These are phyloP conservation scores for Elsinoe ampelina DNA, from an alignment of 2,329 filamentous ascomycete species.

Conservation along the genomic window DNA sequence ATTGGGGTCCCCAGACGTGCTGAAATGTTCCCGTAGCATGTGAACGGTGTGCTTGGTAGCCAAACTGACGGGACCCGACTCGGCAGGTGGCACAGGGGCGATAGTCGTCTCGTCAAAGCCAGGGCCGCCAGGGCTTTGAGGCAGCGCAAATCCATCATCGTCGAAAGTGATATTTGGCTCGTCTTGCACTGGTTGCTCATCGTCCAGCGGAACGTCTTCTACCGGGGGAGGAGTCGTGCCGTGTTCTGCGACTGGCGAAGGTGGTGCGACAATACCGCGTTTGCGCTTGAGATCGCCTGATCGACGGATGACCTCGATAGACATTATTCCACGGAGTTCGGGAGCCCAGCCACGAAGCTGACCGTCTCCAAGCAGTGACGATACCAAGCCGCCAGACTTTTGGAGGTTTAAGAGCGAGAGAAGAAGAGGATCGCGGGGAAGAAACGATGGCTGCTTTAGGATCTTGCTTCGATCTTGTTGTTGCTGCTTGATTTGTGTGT, in stretches of 20 bases:
- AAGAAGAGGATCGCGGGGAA: slow-evolving; percentile 78
- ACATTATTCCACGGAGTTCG: slow-evolving; percentile 86
- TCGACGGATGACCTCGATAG: slow-evolving; percentile 67
- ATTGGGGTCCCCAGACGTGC: slow-evolving; percentile 44
- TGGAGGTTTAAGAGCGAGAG: slow-evolving; percentile 87
- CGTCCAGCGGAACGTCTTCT: slow-evolving; percentile 34
- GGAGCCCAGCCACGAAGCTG: slow-evolving; percentile 72
- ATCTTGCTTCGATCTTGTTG: slow-evolving; percentile 81
- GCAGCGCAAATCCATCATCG: slow-evolving; percentile 29
- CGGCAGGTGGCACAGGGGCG: slow-evolving; percentile 67
- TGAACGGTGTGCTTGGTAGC: slow-evolving; percentile 95
- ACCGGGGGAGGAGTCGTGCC: slow-evolving; percentile 39
- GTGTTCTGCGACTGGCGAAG: slow-evolving; percentile 50
- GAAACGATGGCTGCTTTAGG: slow-evolving; percentile 68
- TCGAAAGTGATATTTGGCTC: slow-evolving; percentile 18
- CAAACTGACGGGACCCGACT: slow-evolving; percentile 77
- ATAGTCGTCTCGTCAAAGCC: slow-evolving; percentile 71
- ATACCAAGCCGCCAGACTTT: slow-evolving; percentile 80
- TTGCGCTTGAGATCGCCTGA: slow-evolving; percentile 84
- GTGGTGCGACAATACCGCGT: slow-evolving; percentile 75
- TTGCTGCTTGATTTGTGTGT: slow-evolving; percentile 71
- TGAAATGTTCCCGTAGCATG: slow-evolving; percentile 77
- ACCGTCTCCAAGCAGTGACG: slow-evolving; percentile 73
- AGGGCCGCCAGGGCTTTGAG: slow-evolving; percentile 27
- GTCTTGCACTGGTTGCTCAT: slow-evolving; percentile 23